phyloP scores from a whole-genome alignment of 768 basidiomycete species.

The Solioccasus polychromus region DNA sequence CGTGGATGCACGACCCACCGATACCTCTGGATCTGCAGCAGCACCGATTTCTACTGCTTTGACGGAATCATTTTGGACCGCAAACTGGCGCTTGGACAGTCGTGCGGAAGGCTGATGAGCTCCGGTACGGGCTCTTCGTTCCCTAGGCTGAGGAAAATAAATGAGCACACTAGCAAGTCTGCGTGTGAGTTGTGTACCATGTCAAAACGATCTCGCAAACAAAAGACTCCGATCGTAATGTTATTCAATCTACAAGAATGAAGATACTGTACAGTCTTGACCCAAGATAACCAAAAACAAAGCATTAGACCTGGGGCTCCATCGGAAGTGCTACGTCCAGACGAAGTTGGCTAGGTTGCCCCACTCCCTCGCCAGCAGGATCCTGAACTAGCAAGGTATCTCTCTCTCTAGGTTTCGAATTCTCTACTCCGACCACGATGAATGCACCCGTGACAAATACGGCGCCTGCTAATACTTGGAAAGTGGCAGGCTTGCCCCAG shows the following conservation, averaged over 20 bases:
- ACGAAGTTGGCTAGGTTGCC: conserved; percentile 1
- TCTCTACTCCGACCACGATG: conserved; percentile 63
- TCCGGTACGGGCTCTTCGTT: conserved; percentile 40
- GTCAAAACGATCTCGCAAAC: background rate
- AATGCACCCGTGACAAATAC: conserved; percentile 74
- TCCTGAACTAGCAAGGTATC: conserved; percentile 4
- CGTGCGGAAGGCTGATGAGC: conserved; percentile 53
- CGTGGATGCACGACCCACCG: conserved; percentile 34
- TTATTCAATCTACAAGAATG: too few species aligned
- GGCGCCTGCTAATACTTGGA: conserved; percentile 71
- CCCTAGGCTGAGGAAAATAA: conserved; percentile 29
- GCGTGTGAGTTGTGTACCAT: conserved; percentile 20
- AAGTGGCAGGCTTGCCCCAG: conserved; percentile 53
- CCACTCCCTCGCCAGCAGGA: conserved; percentile 1
- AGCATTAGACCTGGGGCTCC: conserved; percentile 11
- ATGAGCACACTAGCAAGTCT: conserved; percentile 7
- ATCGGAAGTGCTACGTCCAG: conserved; percentile 7
- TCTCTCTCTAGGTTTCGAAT: conserved; percentile 41
- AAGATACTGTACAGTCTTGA: too few species aligned
- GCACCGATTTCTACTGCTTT: conserved; percentile 48
- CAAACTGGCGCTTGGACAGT: conserved; percentile 46
- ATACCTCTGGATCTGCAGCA: conserved; percentile 28
- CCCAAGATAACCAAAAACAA: too few species aligned
- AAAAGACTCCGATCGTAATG: too few species aligned
- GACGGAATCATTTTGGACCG: conserved; percentile 46